These are phyloP conservation scores for Globisporangium radiosum DNA, from an alignment of 352 stramenopile genomes.

Conservation along the genomic window DNA sequence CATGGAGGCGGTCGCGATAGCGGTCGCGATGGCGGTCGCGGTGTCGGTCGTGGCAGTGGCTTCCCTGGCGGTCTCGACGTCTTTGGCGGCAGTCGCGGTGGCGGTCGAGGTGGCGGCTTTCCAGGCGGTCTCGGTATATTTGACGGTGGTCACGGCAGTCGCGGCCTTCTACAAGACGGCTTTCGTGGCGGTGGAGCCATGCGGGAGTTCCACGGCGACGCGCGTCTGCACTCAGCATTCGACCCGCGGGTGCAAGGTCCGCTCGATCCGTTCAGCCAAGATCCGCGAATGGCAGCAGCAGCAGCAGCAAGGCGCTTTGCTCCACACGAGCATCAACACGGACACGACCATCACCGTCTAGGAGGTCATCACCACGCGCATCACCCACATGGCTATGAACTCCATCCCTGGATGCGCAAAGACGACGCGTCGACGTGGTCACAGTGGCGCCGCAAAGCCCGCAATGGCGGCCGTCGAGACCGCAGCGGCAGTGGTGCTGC, in stretches of 20 bases:
- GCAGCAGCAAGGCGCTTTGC: neutral
- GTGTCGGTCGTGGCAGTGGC: constrained; percentile 8
- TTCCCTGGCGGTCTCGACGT: neutral
- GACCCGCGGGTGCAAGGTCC: neutral
- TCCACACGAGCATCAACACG: neutral
- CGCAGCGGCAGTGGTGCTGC: neutral
- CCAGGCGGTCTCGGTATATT: neutral
- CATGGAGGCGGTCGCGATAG: neutral
- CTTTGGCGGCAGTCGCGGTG: neutral
- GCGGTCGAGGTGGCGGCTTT: constrained; percentile 4
- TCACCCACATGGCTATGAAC: neutral
- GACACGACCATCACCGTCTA: neutral
- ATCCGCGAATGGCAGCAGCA: neutral
- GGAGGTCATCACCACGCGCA: neutral
- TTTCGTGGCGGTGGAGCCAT: neutral
- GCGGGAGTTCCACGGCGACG: constrained; percentile 9
- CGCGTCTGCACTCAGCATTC: neutral
- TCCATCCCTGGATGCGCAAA: neutral
- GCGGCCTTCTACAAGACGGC: neutral
- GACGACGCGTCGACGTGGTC: neutral
- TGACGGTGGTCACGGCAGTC: constrained; percentile 14
- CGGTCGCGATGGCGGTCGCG: constrained; percentile 11
- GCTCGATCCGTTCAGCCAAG: neutral
- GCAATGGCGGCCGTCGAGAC: neutral
- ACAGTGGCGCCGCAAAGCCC: neutral